phyloP scores from a whole-genome alignment of 2,329 filamentous ascomycete genomes.

The Aureobasidium sp. region DNA sequence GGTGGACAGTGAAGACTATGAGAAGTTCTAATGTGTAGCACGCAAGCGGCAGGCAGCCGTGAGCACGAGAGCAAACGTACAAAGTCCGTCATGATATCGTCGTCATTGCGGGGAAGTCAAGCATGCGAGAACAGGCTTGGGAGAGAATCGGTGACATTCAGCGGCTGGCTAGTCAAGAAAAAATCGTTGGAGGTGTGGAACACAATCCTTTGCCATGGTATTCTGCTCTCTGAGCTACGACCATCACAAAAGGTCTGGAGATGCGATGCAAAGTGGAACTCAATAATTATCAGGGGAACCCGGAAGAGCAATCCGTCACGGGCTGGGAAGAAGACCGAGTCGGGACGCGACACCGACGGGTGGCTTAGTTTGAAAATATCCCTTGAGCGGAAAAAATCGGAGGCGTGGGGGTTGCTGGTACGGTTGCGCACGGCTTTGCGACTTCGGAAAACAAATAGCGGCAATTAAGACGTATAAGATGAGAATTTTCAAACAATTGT shows the following conservation, averaged over 20 bases:
- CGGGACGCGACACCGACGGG: not conserved
- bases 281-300: not conserved
- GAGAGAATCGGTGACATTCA: not conserved
- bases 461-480: not conserved
- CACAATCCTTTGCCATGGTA: not conserved
- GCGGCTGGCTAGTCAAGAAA: not conserved
- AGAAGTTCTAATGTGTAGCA: not conserved
- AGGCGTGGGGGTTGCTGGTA: not conserved
- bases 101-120: conserved; percentile 5
- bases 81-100: not conserved
- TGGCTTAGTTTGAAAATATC: not conserved
- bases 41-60: not conserved
- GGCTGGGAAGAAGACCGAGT: not conserved
- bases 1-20: not conserved
- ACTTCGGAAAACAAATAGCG: conserved; percentile 2
- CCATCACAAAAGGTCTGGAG: not conserved
- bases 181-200: not conserved
- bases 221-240: not conserved
- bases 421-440: conserved; percentile 11
- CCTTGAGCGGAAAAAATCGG: conserved; percentile 1
- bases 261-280: not conserved
- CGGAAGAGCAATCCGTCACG: not conserved
- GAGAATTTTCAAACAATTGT: not conserved
- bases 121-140: conserved; percentile 8
- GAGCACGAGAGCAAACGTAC: not conserved